Evolutionary conservation across 495 filamentous ascomycete genomes (phyloP).

Genomic region (Podospora pseudoanserina): DNA sequence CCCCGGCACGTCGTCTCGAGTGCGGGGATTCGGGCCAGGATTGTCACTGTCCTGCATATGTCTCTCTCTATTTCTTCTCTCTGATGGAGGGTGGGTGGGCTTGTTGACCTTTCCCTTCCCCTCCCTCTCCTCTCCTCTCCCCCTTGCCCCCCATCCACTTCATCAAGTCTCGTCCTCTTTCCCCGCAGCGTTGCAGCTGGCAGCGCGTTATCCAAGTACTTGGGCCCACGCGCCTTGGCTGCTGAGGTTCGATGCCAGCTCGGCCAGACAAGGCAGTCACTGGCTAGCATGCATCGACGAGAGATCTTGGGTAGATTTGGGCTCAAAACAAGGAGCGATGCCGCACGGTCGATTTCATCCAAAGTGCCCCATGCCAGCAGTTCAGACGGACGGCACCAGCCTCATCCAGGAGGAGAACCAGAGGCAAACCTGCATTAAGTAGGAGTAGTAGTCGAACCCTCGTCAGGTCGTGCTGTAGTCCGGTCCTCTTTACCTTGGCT

Average conservation of each 20-base stretch:
- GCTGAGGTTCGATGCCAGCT: slow-evolving; percentile 1
- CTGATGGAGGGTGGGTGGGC: background rate
- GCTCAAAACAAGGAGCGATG: slow-evolving; percentile 15
- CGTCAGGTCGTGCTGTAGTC: background rate
- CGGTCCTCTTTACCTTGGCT: background rate
- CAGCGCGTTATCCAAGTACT: slow-evolving; percentile 19
- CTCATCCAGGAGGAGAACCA: background rate
- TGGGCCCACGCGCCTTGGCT: slow-evolving; percentile 13
- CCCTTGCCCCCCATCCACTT: background rate
- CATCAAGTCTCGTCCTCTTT: slow-evolving; percentile 1
- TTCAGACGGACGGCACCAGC: slow-evolving; percentile 6
- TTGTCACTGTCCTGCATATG: background rate
- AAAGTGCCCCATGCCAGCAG: slow-evolving; percentile 14
- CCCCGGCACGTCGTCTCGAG: background rate
- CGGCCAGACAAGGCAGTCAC: slow-evolving; percentile 8
- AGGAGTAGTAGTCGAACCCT: background rate
- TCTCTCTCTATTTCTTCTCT: background rate
- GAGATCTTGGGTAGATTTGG: slow-evolving; percentile 25
- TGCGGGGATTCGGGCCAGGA: background rate
- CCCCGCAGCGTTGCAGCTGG: slow-evolving; percentile 9
- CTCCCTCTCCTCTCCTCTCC: background rate
- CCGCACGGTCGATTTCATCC: slow-evolving; percentile 19
- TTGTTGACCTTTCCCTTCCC: background rate
- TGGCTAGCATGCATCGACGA: slow-evolving; percentile 12
- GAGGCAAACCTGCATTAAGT: background rate